Evolutionary conservation across 192 early-diverging fungal species (phyloP).

Genomic region (Chytriomyces sp.): DNA sequence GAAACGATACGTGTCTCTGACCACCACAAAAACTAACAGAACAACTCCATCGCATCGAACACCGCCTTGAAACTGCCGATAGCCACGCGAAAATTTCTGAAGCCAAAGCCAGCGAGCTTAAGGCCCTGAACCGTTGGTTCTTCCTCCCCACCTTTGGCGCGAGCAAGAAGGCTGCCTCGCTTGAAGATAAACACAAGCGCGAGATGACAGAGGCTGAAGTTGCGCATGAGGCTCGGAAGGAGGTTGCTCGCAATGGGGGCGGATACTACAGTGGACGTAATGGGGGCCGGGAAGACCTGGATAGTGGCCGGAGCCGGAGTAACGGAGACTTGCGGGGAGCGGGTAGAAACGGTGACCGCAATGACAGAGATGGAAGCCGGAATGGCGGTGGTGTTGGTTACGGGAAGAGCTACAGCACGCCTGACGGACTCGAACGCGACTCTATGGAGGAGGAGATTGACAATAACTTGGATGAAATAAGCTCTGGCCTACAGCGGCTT

Average conservation of each 20-base stretch:
- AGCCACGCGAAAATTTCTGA: slow-evolving; percentile 45
- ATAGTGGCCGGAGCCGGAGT: not conserved
- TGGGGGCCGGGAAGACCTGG: not conserved
- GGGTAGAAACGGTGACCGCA: slow-evolving; percentile 2
- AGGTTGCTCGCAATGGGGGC: slow-evolving; percentile 32
- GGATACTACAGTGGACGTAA: slow-evolving; percentile 15
- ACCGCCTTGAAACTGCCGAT: slow-evolving; percentile 44
- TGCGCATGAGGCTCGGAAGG: not conserved
- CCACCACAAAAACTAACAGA: slow-evolving; percentile 44
- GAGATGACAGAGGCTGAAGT: slow-evolving; percentile 26
- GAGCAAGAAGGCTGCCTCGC: slow-evolving; percentile 40
- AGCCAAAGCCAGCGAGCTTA: slow-evolving; percentile 52
- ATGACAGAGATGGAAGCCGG: slow-evolving; percentile 13
- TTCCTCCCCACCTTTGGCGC: slow-evolving; percentile 56
- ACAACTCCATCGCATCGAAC: slow-evolving; percentile 48
- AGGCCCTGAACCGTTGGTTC: slow-evolving; percentile 56
- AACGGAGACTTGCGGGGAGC: not conserved
- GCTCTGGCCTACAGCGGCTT: slow-evolving; percentile 39
- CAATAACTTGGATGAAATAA: slow-evolving; percentile 54
- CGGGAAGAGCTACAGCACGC: slow-evolving; percentile 43
- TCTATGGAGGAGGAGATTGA: slow-evolving; percentile 59
- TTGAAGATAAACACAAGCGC: slow-evolving; percentile 37
- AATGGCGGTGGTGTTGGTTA: slow-evolving; percentile 12
- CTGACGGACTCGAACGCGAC: slow-evolving; percentile 50
- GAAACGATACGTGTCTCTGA: not conserved